Conservation (phyloP, 805 yeast genomes). For the Candida mattraensis region DNA sequence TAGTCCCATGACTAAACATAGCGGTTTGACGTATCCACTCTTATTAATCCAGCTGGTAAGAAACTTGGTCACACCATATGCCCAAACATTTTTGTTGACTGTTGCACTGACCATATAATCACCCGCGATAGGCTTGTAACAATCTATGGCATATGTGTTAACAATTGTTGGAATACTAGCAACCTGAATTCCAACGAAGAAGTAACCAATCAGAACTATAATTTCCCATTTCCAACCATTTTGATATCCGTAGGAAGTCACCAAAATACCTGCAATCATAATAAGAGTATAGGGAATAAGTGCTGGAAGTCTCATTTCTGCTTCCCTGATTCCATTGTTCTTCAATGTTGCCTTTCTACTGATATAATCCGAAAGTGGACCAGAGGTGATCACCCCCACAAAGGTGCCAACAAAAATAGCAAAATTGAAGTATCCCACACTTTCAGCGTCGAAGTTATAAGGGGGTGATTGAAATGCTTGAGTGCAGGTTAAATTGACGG, state of each 20-base stretch:
- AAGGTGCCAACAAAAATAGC: slow-evolving; percentile 11
- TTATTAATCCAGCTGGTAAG: slow-evolving; percentile 12
- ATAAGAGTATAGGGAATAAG: slow-evolving; percentile 15
- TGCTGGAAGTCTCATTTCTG: slow-evolving; percentile 16
- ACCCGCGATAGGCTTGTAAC: slow-evolving; percentile 20
- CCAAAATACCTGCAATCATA: slow-evolving; percentile 12
- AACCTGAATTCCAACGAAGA: slow-evolving; percentile 17
- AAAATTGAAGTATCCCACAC: slow-evolving; percentile 12
- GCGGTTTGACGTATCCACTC: slow-evolving; percentile 15
- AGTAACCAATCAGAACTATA: slow-evolving; percentile 12
- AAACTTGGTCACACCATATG: slow-evolving; percentile 17
- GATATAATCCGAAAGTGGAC: slow-evolving; percentile 11
- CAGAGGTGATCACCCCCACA: slow-evolving; percentile 11
- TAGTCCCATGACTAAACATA: slow-evolving; percentile 14
- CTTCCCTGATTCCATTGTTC: slow-evolving; percentile 13
- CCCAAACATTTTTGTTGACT: slow-evolving; percentile 17
- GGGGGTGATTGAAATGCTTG: slow-evolving; percentile 9
- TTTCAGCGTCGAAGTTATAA: slow-evolving; percentile 12
- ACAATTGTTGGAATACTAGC: slow-evolving; percentile 17
- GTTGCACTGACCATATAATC: slow-evolving; percentile 20
- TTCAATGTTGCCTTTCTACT: slow-evolving; percentile 7
- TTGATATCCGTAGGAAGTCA: slow-evolving; percentile 13
- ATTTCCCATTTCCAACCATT: slow-evolving; percentile 17
- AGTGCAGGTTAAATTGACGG: slow-evolving; percentile 9
- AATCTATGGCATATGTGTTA: slow-evolving; percentile 19